Evolutionary conservation across 108 stramenopile species (phyloP), one percentile per base, ranked within the genome.

Genomic region (Cyclostephanos invisitatus): DNA sequence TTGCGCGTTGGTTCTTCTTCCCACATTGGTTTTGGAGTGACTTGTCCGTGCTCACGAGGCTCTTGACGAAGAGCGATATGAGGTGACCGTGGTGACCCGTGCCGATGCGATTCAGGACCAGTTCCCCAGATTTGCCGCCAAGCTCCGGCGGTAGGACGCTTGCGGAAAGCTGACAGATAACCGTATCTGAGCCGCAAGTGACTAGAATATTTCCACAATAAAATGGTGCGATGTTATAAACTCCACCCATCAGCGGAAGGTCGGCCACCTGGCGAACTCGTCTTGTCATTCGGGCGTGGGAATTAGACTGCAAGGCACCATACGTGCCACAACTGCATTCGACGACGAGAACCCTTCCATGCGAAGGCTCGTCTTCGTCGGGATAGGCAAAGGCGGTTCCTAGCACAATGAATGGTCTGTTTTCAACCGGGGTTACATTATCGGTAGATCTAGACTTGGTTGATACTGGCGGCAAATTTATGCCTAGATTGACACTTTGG

Each of bases 71-170:
- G 10, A 98, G 84, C 51, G 93, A 96, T 56, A 98, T 73, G 73
- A 97, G 96, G 87, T 98, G 96, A 21, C 96, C 98, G 82, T 96
- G 94, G 74, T 96, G 96, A 7, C 94, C 93, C 65, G 87, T 66
- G 22, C 73, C 37, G 4, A 70, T 78, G 18, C 37, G 60, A 20
- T 61, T 61, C n/a, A 61, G 36, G 36, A 61, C 8, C 0, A 61
- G 36, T n/a, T 61, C 60, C 21, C 32, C 60, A 18, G 28, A 20
- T 20, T 37, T n/a, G 8, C 60, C 60, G 17, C 40, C 36, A 4
- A 40, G 21, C 29, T 40, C 60, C n/a, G 8, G 12, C 17, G 60
- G 17, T 8, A 36, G n/a, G 20, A 36, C 20, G 29, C 80, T 81
- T 25, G 72, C 66, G 17, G 64, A 49, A 36, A 93, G 67, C 25